Percentiles rank a stretch among this genome's conserved stretches.
phyloP scores from a whole-genome alignment of 1,284 basidiomycete genomes.

The Termitomyces sp. region DNA sequence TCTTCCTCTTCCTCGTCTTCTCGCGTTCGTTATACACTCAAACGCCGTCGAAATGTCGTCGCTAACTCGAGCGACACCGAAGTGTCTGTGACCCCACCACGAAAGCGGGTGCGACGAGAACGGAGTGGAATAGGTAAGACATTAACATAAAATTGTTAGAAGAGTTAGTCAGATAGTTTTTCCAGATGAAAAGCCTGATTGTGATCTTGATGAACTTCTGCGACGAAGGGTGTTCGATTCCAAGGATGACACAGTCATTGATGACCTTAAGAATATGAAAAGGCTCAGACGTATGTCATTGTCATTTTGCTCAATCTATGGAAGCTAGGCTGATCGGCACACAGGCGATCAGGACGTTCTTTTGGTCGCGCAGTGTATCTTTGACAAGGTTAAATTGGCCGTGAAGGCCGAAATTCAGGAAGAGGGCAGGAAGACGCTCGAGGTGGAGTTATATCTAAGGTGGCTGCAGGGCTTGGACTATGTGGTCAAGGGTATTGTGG shows the following conservation, averaged over 20 bases:
- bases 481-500: constrained; percentile 31
- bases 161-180: not conserved
- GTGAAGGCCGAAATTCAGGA: constrained; percentile 23
- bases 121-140: constrained; percentile 5
- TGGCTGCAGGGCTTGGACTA: constrained; percentile 34
- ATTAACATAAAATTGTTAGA: not conserved
- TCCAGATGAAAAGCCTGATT: constrained; percentile 13
- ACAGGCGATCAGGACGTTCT: constrained; percentile 18
- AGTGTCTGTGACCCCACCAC: constrained; percentile 11
- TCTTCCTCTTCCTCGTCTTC: constrained; percentile 11
- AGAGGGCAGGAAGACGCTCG: constrained; percentile 25
- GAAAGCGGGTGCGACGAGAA: constrained; percentile 15
- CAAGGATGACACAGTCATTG: constrained; percentile 11
- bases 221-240: constrained; percentile 12
- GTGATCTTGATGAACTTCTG: constrained; percentile 16
- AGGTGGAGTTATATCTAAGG: constrained; percentile 34
- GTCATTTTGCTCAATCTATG: not conserved
- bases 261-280: constrained; percentile 17
- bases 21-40: constrained; percentile 10
- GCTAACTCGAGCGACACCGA: constrained; percentile 20
- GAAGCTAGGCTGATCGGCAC: not conserved
- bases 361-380: constrained; percentile 21
- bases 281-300: constrained; percentile 10
- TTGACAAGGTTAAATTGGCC: constrained; percentile 26
- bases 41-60: constrained; percentile 5